Percentiles rank a stretch among this genome's conserved stretches.
These are phyloP conservation scores for Acmispon strigosus DNA, from an alignment of 306 rosid genomes.

Conservation along the genomic window DNA sequence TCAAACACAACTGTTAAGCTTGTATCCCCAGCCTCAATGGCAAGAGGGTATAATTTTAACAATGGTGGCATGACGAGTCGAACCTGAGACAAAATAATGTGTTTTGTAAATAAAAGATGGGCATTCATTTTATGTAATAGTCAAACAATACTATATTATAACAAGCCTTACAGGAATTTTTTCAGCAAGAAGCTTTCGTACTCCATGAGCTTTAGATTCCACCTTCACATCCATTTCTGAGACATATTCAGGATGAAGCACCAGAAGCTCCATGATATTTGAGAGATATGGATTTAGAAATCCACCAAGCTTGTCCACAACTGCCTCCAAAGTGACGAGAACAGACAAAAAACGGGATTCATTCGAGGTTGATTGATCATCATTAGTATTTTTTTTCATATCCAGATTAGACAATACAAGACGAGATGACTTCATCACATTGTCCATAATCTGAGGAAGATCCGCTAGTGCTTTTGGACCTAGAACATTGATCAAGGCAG, in stretches of 20 bases:
- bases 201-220: slow-evolving; percentile 47
- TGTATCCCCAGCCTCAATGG: slow-evolving; percentile 70
- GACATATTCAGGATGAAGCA: slow-evolving; percentile 55
- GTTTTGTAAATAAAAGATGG: background rate
- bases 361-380: slow-evolving; percentile 26
- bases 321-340: slow-evolving; percentile 66
- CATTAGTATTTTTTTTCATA: slow-evolving; percentile 19
- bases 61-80: slow-evolving; percentile 78
- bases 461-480: slow-evolving; percentile 75
- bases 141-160: background rate
- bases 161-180: slow-evolving; percentile 70
- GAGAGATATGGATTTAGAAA: slow-evolving; percentile 74
- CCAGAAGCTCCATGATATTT: slow-evolving; percentile 57
- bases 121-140: background rate
- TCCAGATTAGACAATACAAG: slow-evolving; percentile 30
- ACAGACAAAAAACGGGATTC: slow-evolving; percentile 49
- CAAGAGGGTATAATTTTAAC: slow-evolving; percentile 48
- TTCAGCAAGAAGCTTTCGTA: slow-evolving; percentile 61
- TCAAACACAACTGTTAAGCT: slow-evolving; percentile 63
- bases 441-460: slow-evolving; percentile 75
- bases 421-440: slow-evolving; percentile 47
- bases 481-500: slow-evolving; percentile 68
- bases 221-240: slow-evolving; percentile 53
- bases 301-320: slow-evolving; percentile 79
- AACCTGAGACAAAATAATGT: slow-evolving; percentile 43